Evolutionary conservation across 805 yeast species (phyloP), one percentile per base, ranked within the genome.

Genomic region (Cyberlindnera nakhonratchasimensis): DNA sequence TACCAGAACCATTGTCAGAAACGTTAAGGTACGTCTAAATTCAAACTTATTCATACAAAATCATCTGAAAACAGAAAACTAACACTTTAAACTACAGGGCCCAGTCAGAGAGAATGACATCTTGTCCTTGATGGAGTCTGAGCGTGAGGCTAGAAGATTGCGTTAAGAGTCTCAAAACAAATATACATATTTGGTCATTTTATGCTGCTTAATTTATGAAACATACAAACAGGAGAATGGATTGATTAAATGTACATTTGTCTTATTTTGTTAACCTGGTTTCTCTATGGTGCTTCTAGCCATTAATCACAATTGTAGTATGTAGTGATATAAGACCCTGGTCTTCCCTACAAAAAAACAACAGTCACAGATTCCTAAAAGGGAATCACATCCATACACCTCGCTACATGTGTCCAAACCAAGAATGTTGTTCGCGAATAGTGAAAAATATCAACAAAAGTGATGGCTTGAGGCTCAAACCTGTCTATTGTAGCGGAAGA

Each of bases 81-180:
- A 33, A 22, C 28, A 22, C 23, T 20, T 11, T 31, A 6, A 32
- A 36, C 14, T 35, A 30, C 42, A 54, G 58, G 96, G 96, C 69
- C 95, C 96, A 72, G 96, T 87, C 72, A 86, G 96, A 74, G 96
- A 87, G 76, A 86, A 91, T 77, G 99, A 91, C 73, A 88, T 93
- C 77, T 85, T 91, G 73, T 93, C 96, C 74, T 82, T 91, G 72
- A 93, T 91, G 96, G 99, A 91, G 81, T 91, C 98, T 62, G 99
- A 91, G 81, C 91, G 99, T 82, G 99, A 91, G 81, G 98, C 98
- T 67, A 82, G 91, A 79, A 82, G 93, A 78, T 77, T 85, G 74
- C 86, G 91, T 81, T 81, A 81, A 75, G 62, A 50, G 29, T 34
- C 42, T 43, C 44, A 54, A 46, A 21, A 52, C 50, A 60, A 50